A percentile compares a stretch with the other conserved stretches of the same genome.
Conservation (phyloP, 257 asterid genomes). For the Scutellaria galericulata region DNA sequence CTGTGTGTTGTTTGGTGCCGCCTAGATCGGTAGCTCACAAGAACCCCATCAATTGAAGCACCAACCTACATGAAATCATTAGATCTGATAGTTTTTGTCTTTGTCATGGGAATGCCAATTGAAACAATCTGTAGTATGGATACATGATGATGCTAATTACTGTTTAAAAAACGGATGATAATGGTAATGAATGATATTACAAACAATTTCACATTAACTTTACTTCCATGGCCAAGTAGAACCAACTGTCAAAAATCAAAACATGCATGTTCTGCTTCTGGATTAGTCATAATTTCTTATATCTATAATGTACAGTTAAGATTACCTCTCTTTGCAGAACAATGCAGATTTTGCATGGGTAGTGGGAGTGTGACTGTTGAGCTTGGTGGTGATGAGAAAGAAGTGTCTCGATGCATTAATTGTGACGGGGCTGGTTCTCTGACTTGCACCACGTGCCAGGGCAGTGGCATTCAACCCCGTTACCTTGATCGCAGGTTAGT, state of each 20-base stretch:
- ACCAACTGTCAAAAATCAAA: background rate
- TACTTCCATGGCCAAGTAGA: background rate
- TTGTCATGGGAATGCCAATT: background rate
- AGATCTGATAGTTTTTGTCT: background rate
- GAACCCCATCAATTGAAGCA: background rate
- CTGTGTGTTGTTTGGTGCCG: background rate
- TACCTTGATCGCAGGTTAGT: slow-evolving; percentile 95
- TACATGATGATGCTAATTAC: background rate
- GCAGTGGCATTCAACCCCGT: slow-evolving; percentile 97
- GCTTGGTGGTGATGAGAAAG: slow-evolving; percentile 81
- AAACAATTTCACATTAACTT: background rate
- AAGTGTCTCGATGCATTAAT: slow-evolving; percentile 84
- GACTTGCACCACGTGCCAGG: slow-evolving; percentile 99
- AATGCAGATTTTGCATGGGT: slow-evolving; percentile 88
- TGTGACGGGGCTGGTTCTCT: slow-evolving; percentile 85
- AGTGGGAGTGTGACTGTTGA: slow-evolving; percentile 75
- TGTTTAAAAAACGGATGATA: background rate
- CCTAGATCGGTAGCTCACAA: background rate
- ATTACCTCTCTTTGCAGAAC: slow-evolving; percentile 54
- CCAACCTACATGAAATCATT: background rate
- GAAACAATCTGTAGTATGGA: background rate
- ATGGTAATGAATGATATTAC: background rate
- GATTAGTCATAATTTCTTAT: background rate
- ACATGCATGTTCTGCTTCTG: background rate
- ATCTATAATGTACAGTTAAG: background rate